phyloP scores from a whole-genome alignment of 208 protist genomes.

The Wallacemonas sp. region DNA sequence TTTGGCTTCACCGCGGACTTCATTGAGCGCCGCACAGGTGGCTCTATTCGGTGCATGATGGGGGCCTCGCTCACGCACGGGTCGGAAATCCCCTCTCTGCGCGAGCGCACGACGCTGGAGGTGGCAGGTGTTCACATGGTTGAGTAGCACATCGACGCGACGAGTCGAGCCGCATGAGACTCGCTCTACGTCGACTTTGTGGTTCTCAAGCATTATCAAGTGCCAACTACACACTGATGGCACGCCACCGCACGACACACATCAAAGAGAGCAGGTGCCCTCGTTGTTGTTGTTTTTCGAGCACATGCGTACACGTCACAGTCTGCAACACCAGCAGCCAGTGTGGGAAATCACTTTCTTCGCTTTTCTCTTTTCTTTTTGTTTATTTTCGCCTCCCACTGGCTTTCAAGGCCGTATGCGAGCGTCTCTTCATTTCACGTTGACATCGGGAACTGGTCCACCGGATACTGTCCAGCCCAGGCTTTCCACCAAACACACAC shows the following conservation, averaged over 20 bases:
- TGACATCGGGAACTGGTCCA: neutral
- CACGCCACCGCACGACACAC: no score
- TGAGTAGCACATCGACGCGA: no score
- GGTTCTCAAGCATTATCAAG: no score
- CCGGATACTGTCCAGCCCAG: constrained; percentile 2
- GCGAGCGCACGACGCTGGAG: constrained; percentile 40
- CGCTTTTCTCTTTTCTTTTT: neutral
- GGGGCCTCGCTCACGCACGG: constrained; percentile 53
- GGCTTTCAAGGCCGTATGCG: no score
- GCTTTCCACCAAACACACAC: neutral
- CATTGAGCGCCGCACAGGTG: constrained; percentile 67
- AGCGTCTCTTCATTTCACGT: neutral
- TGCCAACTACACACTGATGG: no score
- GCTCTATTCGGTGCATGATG: constrained; percentile 57
- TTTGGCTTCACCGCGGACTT: constrained; percentile 52
- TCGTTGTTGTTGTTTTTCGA: no score
- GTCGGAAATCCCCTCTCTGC: constrained; percentile 31
- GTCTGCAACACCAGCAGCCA: no score
- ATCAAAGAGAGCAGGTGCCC: no score
- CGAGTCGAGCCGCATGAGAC: no score
- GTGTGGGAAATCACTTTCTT: no score
- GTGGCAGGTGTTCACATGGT: constrained; percentile 21
- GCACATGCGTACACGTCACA: no score
- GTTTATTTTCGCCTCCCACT: constrained; percentile 2
- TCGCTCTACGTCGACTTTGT: no score